phyloP scores from a whole-genome alignment of 2,329 filamentous ascomycete species.

The Zymoseptoria brevis region DNA sequence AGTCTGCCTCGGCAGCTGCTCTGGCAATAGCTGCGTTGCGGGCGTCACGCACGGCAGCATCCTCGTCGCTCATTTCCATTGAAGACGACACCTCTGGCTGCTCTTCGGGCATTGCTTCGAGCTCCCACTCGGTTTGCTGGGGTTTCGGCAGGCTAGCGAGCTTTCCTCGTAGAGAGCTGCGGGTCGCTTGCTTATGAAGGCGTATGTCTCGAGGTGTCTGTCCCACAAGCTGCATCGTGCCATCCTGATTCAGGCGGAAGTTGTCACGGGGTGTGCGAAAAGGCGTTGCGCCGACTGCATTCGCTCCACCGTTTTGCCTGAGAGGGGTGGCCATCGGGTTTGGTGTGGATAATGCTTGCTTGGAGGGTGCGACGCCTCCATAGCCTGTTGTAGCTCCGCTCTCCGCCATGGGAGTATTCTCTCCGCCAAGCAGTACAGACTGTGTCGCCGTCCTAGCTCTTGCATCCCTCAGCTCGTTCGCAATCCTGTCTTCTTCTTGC shows the following conservation, averaged over 20 bases:
- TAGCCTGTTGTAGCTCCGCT: slow-evolving; percentile 78
- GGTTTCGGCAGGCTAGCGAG: slow-evolving; percentile 84
- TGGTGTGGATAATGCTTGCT: slow-evolving; percentile 77
- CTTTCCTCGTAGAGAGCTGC: slow-evolving; percentile 60
- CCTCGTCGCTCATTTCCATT: slow-evolving; percentile 53
- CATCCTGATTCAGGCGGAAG: slow-evolving; percentile 70
- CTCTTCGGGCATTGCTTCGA: slow-evolving; percentile 76
- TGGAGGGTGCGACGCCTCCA: slow-evolving; percentile 71
- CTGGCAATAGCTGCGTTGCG: slow-evolving; percentile 56
- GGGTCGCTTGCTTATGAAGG: slow-evolving; percentile 60
- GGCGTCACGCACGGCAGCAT: slow-evolving; percentile 66
- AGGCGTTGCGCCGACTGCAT: slow-evolving; percentile 65
- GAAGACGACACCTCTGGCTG: slow-evolving; percentile 50
- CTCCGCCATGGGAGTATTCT: slow-evolving; percentile 83
- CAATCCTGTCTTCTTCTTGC: slow-evolving; percentile 87
- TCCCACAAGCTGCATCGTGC: slow-evolving; percentile 57
- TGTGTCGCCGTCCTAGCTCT: slow-evolving; percentile 86
- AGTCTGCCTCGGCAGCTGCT: slow-evolving; percentile 60
- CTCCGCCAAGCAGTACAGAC: slow-evolving; percentile 84
- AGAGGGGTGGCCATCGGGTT: slow-evolving; percentile 93
- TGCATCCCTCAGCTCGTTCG: slow-evolving; percentile 94
- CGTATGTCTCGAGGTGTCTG: slow-evolving; percentile 72
- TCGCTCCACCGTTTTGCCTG: slow-evolving; percentile 41
- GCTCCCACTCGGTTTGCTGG: slow-evolving; percentile 88
- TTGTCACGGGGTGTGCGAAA: slow-evolving; percentile 82